Evolutionary conservation across 345 rosid genomes (phyloP).

Genomic region (Isatis tinctoria): DNA sequence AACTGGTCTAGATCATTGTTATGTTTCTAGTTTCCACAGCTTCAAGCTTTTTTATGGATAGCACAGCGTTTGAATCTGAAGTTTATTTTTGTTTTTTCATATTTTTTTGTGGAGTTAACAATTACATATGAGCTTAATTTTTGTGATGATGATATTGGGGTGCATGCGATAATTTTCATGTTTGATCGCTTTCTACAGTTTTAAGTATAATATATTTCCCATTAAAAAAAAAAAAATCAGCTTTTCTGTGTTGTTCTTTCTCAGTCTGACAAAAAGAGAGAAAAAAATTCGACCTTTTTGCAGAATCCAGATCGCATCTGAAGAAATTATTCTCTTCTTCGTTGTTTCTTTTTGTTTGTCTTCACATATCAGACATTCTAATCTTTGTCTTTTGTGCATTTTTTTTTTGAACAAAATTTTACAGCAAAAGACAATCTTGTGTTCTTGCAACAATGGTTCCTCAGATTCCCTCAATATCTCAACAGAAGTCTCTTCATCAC

Average conservation of each 20-base stretch:
- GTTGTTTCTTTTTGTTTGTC: conserved; percentile 25
- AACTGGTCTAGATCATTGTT: background rate
- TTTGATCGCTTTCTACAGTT: conserved; percentile 19
- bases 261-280: conserved; percentile 31
- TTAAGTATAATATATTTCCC: background rate
- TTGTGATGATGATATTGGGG: conserved; percentile 15
- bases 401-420: conserved; percentile 9
- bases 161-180: conserved; percentile 12
- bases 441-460: conserved; percentile 84
- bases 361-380: conserved; percentile 13
- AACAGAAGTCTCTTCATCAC: conserved; percentile 84
- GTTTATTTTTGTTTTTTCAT: no score
- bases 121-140: background rate
- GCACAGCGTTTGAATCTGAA: background rate
- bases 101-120: background rate
- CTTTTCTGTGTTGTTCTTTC: conserved; percentile 20
- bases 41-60: background rate
- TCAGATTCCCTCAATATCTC: conserved; percentile 78
- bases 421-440: conserved; percentile 88
- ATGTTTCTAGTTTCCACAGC: background rate
- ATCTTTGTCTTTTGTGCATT: conserved; percentile 26
- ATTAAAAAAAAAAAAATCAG: background rate
- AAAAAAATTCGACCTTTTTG: conserved; percentile 20
- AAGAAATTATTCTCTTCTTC: conserved; percentile 31
- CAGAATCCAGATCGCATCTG: conserved; percentile 28